Percentiles rank a stretch among this genome's conserved stretches.
Conservation (phyloP, 2,329 filamentous ascomycete species). For the Keithomyces neogunnii region DNA sequence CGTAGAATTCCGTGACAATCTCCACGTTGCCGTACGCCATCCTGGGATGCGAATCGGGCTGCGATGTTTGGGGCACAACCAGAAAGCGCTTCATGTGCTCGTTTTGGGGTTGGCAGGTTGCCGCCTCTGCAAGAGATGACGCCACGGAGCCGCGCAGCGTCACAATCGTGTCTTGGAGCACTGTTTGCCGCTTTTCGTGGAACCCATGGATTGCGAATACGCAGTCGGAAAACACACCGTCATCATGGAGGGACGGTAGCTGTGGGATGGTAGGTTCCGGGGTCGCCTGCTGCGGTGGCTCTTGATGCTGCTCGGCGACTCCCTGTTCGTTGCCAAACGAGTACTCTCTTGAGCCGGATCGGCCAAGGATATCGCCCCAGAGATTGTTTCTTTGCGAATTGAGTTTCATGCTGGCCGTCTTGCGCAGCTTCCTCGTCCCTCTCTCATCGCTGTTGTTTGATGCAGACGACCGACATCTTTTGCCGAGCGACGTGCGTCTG, state of each 20-base stretch:
- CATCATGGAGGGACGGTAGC: slow-evolving; percentile 5
- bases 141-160: slow-evolving; percentile 39
- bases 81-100: slow-evolving; percentile 35
- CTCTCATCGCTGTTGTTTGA: slow-evolving; percentile 35
- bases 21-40: slow-evolving; percentile 30
- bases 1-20: slow-evolving; percentile 81
- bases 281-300: slow-evolving; percentile 5
- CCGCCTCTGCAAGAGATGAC: slow-evolving; percentile 32
- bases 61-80: slow-evolving; percentile 45
- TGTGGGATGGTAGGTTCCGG: slow-evolving; percentile 5
- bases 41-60: slow-evolving; percentile 34
- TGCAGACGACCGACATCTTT: slow-evolving; percentile 47
- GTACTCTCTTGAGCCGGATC: slow-evolving; percentile 25
- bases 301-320: slow-evolving; percentile 5
- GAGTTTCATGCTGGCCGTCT: slow-evolving; percentile 78
- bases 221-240: slow-evolving; percentile 44
- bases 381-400: slow-evolving; percentile 70
- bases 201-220: slow-evolving; percentile 56
- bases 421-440: slow-evolving; percentile 72
- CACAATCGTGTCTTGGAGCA: slow-evolving; percentile 37
- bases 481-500: slow-evolving; percentile 41
- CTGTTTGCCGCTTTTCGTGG: slow-evolving; percentile 37
- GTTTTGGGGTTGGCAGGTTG: slow-evolving; percentile 19
- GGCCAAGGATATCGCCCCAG: slow-evolving; percentile 81
- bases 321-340: slow-evolving; percentile 20